phyloP scores from a whole-genome alignment of 306 rosid species.

The Oxytropis ochrocephala region DNA sequence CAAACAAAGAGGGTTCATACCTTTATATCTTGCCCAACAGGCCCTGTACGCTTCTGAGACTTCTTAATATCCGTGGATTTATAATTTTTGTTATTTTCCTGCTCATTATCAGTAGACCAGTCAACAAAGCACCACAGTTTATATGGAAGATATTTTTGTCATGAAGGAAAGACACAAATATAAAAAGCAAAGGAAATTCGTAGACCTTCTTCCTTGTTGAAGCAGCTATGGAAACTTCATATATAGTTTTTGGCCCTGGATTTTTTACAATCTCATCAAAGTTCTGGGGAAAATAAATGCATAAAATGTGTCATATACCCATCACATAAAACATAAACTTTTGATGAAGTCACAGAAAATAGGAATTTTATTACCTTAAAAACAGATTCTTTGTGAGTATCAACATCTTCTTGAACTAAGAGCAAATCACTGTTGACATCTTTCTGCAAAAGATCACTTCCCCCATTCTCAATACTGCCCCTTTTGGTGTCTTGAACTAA shows the following conservation, averaged over 20 bases:
- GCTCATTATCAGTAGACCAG: constrained; percentile 20
- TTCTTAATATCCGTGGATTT: constrained; percentile 25
- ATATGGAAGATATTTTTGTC: neutral
- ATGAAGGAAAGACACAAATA: neutral
- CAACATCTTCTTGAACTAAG: constrained; percentile 33
- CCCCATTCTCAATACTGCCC: constrained; percentile 16
- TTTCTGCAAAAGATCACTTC: constrained; percentile 26
- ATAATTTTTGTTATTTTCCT: constrained; percentile 49
- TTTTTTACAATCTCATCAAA: constrained; percentile 48
- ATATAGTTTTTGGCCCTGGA: constrained; percentile 72
- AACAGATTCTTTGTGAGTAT: constrained; percentile 40
- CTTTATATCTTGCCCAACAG: constrained; percentile 33
- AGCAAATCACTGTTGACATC: constrained; percentile 27
- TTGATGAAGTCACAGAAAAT: neutral
- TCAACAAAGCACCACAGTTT: neutral
- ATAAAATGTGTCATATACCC: constrained; percentile 21
- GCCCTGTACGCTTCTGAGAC: constrained; percentile 22
- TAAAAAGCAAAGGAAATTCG: neutral
- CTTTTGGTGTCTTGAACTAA: constrained; percentile 31
- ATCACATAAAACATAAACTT: constrained; percentile 14
- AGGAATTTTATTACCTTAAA: constrained; percentile 50
- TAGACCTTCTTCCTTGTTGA: constrained; percentile 75
- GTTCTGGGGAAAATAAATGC: constrained; percentile 43
- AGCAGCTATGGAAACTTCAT: constrained; percentile 75
- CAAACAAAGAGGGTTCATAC: constrained; percentile 32